Percentiles rank a stretch among this genome's conserved stretches.
Evolutionary conservation across 345 rosid genomes (phyloP).

Genomic region (Turritis glabra): DNA sequence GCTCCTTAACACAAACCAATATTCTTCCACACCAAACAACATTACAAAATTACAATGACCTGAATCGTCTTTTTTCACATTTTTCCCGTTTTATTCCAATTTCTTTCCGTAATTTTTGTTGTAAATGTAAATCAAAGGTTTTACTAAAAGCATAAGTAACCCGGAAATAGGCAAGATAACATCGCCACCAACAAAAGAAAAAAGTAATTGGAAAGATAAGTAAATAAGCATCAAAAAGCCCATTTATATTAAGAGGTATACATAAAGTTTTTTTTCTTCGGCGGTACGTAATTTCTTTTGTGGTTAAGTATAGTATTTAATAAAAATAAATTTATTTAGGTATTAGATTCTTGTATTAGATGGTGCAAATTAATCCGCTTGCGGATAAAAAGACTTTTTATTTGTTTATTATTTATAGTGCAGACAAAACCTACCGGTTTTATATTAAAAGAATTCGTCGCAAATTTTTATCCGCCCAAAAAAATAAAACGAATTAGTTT

Average conservation of each 20-base stretch:
- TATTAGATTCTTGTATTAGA: no score
- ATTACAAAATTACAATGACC: neutral
- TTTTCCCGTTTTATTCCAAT: neutral
- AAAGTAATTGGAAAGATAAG: no score
- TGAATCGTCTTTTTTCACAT: neutral
- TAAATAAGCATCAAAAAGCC: neutral
- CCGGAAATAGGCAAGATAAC: neutral
- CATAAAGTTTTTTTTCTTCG: no score
- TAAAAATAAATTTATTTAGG: neutral
- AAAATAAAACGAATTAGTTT: neutral
- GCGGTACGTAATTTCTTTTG: no score
- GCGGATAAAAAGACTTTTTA: no score
- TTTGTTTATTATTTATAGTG: no score
- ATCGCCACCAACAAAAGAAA: no score
- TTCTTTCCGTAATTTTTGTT: neutral
- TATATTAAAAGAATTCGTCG: neutral
- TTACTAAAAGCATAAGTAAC: neutral
- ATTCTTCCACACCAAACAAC: slow-evolving; percentile 2
- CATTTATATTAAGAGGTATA: no score
- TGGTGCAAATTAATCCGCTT: neutral
- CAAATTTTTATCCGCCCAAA: neutral
- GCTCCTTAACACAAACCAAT: slow-evolving; percentile 12
- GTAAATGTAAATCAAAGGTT: neutral
- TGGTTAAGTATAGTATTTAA: neutral
- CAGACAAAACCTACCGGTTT: neutral